These are phyloP conservation scores for Penicillium olsonii DNA, from an alignment of 2,329 filamentous ascomycete genomes.

Conservation along the genomic window DNA sequence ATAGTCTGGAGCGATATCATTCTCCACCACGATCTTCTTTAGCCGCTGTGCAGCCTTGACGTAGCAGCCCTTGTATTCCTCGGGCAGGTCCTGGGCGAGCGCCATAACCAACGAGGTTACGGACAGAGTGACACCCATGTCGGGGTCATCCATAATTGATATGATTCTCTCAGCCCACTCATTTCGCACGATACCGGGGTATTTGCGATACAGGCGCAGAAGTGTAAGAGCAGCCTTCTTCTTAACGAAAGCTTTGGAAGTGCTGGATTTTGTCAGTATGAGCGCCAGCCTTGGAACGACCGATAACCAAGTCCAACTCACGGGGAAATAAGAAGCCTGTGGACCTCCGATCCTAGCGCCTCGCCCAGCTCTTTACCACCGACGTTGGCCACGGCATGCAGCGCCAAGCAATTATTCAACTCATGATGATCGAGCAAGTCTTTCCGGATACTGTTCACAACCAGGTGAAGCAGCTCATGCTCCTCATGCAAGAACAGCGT, in stretches of 20 bases:
- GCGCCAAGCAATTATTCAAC: constrained; percentile 91
- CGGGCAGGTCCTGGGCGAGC: constrained; percentile 88
- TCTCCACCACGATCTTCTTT: constrained; percentile 87
- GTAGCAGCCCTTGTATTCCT: constrained; percentile 91
- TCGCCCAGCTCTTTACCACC: constrained; percentile 97
- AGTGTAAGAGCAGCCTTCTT: constrained; percentile 97
- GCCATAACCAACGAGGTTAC: constrained; percentile 96
- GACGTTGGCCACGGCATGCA: constrained; percentile 98
- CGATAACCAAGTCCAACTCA: constrained; percentile 50
- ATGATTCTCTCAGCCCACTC: constrained; percentile 99
- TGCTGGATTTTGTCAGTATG: constrained; percentile 45
- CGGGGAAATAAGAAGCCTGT: constrained; percentile 92
- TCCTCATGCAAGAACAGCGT: constrained; percentile 96
- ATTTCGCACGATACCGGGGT: constrained; percentile 87
- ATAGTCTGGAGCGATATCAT: constrained; percentile 86
- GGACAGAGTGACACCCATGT: constrained; percentile 91
- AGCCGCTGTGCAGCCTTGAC: constrained; percentile 87
- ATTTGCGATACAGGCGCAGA: constrained; percentile 89
- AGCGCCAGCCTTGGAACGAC: constrained; percentile 41
- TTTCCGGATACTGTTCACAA: constrained; percentile 98
- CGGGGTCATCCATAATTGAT: constrained; percentile 95
- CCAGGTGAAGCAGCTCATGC: constrained; percentile 91
- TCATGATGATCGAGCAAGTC: constrained; percentile 94
- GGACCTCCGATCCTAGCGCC: constrained; percentile 86
- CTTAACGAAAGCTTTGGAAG: constrained; percentile 96